Base-by-base conservation (phyloP, 768 basidiomycete species). In the Floccularia luteovirens region DNA sequence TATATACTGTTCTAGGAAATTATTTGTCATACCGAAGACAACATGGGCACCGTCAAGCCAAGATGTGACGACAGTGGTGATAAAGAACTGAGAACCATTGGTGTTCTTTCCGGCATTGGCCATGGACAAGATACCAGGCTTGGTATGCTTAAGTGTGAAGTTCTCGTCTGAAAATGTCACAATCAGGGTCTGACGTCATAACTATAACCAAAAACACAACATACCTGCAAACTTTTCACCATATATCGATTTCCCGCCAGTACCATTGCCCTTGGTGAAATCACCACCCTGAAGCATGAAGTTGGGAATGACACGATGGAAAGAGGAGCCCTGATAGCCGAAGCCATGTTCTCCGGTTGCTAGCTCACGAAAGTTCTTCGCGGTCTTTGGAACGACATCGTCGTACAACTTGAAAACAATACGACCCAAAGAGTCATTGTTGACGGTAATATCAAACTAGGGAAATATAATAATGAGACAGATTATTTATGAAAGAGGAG, bases 261-360 rank as follows among this genome's bases (percentile, higher is more conserved):
- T 86, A 12, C 87, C 87, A 44, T 84, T 64, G 21, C 60, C 55
- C 13, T 43, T 50, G 47, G 81, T 84, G 59, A 94, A 94, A 57
- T 92, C 90, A 41, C 91, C 91, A 19, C 89, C 90, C 60, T 93
- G 90, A 42, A 90, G 70, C 87, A 90, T 90, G 64, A 90, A 92
- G 30, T 54, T 31, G 14, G 83, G 84, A 55, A 91, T 90, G 53
- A 92, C 64, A 47, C 90, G 83, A 60, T 92, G 90, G 77, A 92
- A 91, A 0, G 27, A 17, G 16, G 66, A 67, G 13, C 77, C 81
- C 36, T 58, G 35, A 65, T 93, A 97, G 33, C 89, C 84, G 43
- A 62, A 88, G 3, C 85, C 86, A 39, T 83, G 52, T 55, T 75
- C 51, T 32, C 87, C 84, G 10, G 86, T 90, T 41, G 80, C 80